Conservation (phyloP, 1,284 basidiomycete species). For the Irpex sp. region DNA sequence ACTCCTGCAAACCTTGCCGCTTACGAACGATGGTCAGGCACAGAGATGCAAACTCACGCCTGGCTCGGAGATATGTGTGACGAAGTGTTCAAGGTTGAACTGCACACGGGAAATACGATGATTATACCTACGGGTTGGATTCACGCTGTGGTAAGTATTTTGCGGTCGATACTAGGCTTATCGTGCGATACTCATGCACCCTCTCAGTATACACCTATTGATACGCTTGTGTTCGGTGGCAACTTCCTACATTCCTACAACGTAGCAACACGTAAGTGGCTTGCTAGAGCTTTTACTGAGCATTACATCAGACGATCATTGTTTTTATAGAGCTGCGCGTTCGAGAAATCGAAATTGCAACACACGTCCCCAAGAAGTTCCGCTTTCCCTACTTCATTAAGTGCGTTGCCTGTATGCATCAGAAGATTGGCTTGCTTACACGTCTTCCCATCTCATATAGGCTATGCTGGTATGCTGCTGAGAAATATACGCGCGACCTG, state of each 20-base stretch:
- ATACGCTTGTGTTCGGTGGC: constrained; percentile 95
- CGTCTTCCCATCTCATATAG: constrained; percentile 33
- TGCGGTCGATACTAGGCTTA: background rate
- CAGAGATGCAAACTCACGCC: constrained; percentile 79
- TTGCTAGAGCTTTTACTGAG: constrained; percentile 11
- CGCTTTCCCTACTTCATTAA: constrained; percentile 85
- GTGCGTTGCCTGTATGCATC: constrained; percentile 34
- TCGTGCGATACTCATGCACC: background rate
- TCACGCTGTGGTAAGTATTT: constrained; percentile 81
- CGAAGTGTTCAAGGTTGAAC: constrained; percentile 81
- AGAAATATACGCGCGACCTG: constrained; percentile 72
- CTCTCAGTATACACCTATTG: constrained; percentile 79
- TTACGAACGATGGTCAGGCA: constrained; percentile 88
- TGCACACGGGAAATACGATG: constrained; percentile 90
- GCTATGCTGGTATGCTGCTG: constrained; percentile 87
- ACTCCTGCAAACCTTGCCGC: constrained; percentile 87
- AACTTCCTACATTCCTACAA: constrained; percentile 93
- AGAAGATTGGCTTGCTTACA: background rate
- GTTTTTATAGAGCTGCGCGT: constrained; percentile 70
- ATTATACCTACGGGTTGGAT: constrained; percentile 98
- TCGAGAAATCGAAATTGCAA: constrained; percentile 88
- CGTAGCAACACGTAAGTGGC: constrained; percentile 64
- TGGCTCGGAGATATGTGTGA: constrained; percentile 94
- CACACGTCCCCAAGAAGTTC: constrained; percentile 93
- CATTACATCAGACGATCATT: constrained; percentile 13